Percentiles rank a stretch among this genome's conserved stretches.
Evolutionary conservation across 306 rosid genomes (phyloP).

Genomic region (Rosa chinensis): DNA sequence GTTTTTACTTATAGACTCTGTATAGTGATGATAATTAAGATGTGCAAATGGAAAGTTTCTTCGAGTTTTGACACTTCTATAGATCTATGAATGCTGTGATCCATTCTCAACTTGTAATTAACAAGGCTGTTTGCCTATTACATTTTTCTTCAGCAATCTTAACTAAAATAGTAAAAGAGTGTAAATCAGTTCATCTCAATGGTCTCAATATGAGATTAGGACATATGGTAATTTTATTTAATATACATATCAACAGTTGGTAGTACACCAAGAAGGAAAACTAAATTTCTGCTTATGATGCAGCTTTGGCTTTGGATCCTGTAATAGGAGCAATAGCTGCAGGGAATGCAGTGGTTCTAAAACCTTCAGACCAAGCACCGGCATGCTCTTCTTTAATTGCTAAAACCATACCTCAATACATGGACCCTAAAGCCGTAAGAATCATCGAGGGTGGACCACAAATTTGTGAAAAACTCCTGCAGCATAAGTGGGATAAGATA

Average conservation of each 20-base stretch:
- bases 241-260: not conserved
- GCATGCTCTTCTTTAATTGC: conserved; percentile 75
- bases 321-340: conserved; percentile 90
- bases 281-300: conserved; percentile 16
- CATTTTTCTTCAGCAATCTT: not conserved
- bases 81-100: too few species aligned
- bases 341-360: conserved; percentile 67
- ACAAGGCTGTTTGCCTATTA: not conserved
- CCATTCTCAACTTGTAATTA: not conserved
- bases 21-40: not conserved
- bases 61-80: too few species aligned
- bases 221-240: not conserved
- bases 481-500: conserved; percentile 80
- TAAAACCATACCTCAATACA: conserved; percentile 56
- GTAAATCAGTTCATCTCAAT: not conserved
- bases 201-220: not conserved
- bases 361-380: conserved; percentile 78
- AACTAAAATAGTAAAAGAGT: not conserved
- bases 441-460: conserved; percentile 70
- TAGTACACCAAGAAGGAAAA: not conserved
- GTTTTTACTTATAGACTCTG: not conserved
- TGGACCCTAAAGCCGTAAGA: conserved; percentile 65
- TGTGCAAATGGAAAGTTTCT: not conserved
- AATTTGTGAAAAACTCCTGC: conserved; percentile 51
- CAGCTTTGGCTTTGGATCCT: conserved; percentile 84